A percentile compares a stretch with the other conserved stretches of the same genome.
Conservation (phyloP, 1,284 basidiomycete genomes). For the Ustilago curta region DNA sequence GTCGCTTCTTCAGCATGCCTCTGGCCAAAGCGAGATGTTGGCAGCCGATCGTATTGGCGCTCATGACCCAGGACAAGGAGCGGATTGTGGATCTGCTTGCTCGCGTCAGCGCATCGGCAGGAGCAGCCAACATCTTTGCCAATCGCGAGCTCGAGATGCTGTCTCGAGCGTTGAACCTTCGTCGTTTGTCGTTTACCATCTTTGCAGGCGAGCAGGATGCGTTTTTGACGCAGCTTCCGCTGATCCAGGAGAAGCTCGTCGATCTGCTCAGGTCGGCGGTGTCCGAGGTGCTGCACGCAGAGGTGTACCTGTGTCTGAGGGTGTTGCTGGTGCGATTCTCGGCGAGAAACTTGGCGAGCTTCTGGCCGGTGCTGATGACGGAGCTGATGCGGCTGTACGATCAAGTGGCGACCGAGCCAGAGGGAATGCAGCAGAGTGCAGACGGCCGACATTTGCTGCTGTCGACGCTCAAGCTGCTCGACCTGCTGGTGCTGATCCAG, state of each 20-base stretch:
- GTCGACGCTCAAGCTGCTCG: conserved; percentile 91
- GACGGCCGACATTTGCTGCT: conserved; percentile 85
- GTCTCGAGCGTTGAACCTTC: conserved; percentile 85
- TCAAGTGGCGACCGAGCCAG: conserved; percentile 71
- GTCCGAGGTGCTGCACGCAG: conserved; percentile 86
- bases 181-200: conserved; percentile 86
- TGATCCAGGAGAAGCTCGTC: conserved; percentile 95
- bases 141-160: conserved; percentile 94
- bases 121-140: conserved; percentile 94
- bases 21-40: conserved; percentile 76
- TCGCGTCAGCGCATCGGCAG: conserved; percentile 72
- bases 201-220: conserved; percentile 88
- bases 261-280: conserved; percentile 84
- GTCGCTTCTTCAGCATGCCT: conserved; percentile 83
- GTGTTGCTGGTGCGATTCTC: conserved; percentile 91
- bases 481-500: conserved; percentile 88
- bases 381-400: conserved; percentile 81
- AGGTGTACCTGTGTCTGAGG: conserved; percentile 88
- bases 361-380: conserved; percentile 95
- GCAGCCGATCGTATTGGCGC: conserved; percentile 81
- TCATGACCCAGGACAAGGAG: conserved; percentile 88
- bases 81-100: conserved; percentile 82
- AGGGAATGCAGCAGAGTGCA: conserved; percentile 75
- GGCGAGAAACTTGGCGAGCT: conserved; percentile 88
- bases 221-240: conserved; percentile 87